Evolutionary conservation across 805 yeast species (phyloP), one percentile per base, ranked within the genome.

Genomic region (Blastobotrys chiropterorum): DNA sequence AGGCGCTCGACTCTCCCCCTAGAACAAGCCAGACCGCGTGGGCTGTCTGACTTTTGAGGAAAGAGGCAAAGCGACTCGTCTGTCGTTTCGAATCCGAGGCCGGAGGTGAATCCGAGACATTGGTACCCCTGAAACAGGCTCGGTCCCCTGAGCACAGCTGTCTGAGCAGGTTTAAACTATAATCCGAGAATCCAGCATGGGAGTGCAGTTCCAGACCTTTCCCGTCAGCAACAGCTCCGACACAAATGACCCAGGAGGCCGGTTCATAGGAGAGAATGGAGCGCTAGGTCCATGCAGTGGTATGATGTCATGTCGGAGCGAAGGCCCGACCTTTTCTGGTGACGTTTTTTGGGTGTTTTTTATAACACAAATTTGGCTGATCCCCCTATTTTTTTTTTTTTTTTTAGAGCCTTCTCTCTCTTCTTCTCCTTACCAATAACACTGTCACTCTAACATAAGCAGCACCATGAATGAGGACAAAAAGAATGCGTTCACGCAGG

Each of bases 401-500:
- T 26, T 26, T 26, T 26, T 26, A 11, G 5, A 26, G 34, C 34
- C 11, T 26, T 26, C 34, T 26, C 34, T 26, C 34, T 26, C 34
- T 26, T 11, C 11, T 11, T 26, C 34, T 26, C 34, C 11, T 11
- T 26, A n/a, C n/a, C n/a, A n/a, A n/a, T n/a, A n/a, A n/a, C n/a
- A n/a, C 34, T 26, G 8, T 11, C 34, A 6, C 11, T 5, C 34
- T 26, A 26, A 26, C 34, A 6, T 11, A 5, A 26, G 11, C 8
- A 5, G 11, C 11, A 26, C 34, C 34, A 26, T 26, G 34, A 26
- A 5, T 11, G 34, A 11, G 34, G 34, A 26, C 34, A 26, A 26
- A 6, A 26, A n/a, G 38, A 38, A 40, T 16, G 46, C 50, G 13
- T 48, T 48, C 46, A 21, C 58, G 13, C 56, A 53, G 48, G 53